Conservation (phyloP, 2,329 filamentous ascomycete species). For the Ophiostoma australiae region DNA sequence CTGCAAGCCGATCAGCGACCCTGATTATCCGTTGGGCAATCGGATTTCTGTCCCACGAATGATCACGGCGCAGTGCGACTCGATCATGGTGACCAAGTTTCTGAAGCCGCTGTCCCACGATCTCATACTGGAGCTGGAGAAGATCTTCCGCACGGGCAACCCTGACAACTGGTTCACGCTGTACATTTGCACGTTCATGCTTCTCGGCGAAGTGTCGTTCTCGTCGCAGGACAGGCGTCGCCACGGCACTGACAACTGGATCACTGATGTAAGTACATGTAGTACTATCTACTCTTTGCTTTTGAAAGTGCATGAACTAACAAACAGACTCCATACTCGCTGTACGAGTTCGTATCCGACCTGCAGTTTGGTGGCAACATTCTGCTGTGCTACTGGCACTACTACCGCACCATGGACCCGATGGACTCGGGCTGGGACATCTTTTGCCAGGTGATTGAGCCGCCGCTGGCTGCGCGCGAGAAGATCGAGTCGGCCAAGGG, state of each 20-base stretch:
- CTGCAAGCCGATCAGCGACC: conserved; percentile 37
- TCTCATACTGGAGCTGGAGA: conserved; percentile 37
- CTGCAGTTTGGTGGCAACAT: conserved; percentile 45
- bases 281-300: no score
- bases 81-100: conserved; percentile 38
- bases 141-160: conserved; percentile 36
- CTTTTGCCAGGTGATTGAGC: conserved; percentile 26
- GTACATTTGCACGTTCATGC: conserved; percentile 41
- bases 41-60: conserved; percentile 42
- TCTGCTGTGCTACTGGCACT: conserved; percentile 48
- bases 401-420: conserved; percentile 41
- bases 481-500: conserved; percentile 30
- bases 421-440: conserved; percentile 32
- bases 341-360: conserved; percentile 40
- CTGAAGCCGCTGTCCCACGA: conserved; percentile 35
- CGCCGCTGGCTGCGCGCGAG: background rate
- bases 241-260: conserved; percentile 39
- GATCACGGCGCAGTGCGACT: conserved; percentile 45
- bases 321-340: conserved; percentile 32
- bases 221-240: conserved; percentile 41
- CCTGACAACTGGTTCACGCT: conserved; percentile 35
- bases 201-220: conserved; percentile 41
- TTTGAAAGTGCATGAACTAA: conserved; percentile 20
- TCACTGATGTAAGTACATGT: conserved; percentile 15
- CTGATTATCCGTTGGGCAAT: conserved; percentile 36